These are phyloP conservation scores for Marasmius tenuissimus DNA, from an alignment of 1,284 basidiomycete species.

Conservation along the genomic window DNA sequence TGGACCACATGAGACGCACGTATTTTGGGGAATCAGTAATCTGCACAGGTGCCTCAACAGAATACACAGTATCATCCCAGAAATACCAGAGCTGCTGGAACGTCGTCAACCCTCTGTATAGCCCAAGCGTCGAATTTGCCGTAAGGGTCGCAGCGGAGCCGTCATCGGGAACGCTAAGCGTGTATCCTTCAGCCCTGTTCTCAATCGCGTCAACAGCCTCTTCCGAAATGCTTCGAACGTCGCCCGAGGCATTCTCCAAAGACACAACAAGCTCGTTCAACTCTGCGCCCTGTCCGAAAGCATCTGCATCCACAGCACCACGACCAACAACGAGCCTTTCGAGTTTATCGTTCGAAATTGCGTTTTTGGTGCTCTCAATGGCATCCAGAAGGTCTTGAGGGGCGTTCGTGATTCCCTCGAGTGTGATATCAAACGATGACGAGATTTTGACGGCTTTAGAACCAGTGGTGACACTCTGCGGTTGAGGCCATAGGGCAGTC, in stretches of 20 bases:
- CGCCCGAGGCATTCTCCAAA: constrained; percentile 33
- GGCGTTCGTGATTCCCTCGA: constrained; percentile 31
- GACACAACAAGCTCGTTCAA: constrained; percentile 39
- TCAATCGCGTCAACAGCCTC: constrained; percentile 58
- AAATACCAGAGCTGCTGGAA: constrained; percentile 81
- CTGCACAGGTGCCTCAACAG: constrained; percentile 55
- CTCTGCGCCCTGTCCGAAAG: constrained; percentile 28
- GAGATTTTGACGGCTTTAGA: constrained; percentile 50
- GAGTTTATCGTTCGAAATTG: constrained; percentile 48
- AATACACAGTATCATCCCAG: constrained; percentile 48
- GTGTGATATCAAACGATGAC: constrained; percentile 44
- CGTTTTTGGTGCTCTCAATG: constrained; percentile 36
- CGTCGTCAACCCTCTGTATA: constrained; percentile 81
- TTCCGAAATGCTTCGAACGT: constrained; percentile 41
- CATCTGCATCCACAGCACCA: constrained; percentile 38
- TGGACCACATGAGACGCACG: constrained; percentile 37
- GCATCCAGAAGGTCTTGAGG: constrained; percentile 45
- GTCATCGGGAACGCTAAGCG: constrained; percentile 58
- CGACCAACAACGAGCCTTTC: constrained; percentile 52
- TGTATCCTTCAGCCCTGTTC: constrained; percentile 66
- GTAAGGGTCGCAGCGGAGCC: constrained; percentile 60
- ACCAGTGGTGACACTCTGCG: constrained; percentile 50
- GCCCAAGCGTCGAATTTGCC: constrained; percentile 74
- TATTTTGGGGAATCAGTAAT: constrained; percentile 67
- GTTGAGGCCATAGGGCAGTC: constrained; percentile 62